Base-by-base conservation (phyloP, 2,329 filamentous ascomycete species). In the Pseudogymnoascus sp. region DNA sequence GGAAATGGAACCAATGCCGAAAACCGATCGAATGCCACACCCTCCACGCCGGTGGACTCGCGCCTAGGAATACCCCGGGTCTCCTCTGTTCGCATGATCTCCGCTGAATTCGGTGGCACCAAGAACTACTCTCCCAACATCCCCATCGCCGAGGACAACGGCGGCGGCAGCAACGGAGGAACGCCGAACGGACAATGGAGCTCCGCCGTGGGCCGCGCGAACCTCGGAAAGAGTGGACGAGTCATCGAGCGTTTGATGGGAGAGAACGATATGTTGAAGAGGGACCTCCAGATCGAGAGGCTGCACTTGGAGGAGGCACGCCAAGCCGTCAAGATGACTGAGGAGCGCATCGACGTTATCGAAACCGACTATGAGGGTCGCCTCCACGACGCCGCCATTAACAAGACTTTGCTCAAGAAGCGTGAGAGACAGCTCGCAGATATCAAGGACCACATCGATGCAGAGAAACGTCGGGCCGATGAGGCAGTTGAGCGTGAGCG, bases 201-300 rank as follows among this genome's bases (percentile, higher is more conserved):
- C 69, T 84, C 84, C 31, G 85, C 85, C 2, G 81, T 89, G 50
- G 86, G 86, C 66, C 86, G 87, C 70, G 86, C 86, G 6, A 85
- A 84, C 2, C 75, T 88, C 2, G 88, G 88, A 44, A 91, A 91
- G 76, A 90, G 86, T 8, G 88, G 88, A 7, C 80, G 87, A 35
- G 88, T 91, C 60, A 93, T 94, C 73, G 90, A 94, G 74, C 84
- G 85, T 70, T 81, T 94, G 60, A 89, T 91, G 70, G 86, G 86
- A 60, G 89, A 93, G 71, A 92, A 92, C 67, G 89, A 93, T 69
- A 81, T 85, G 40, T 78, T 93, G 50, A 89, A 89, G 68, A 82
- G 89, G 60, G 89, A 93, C 65, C 78, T 89, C 62, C 79, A 87
- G 68, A 82, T 87, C 62, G 86, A 89, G 72, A 78, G 79, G 17